Evolutionary conservation across 2,329 filamentous ascomycete species (phyloP), one percentile per base, ranked within the genome.

Genomic region (Alternaria novae-zelandiae): DNA sequence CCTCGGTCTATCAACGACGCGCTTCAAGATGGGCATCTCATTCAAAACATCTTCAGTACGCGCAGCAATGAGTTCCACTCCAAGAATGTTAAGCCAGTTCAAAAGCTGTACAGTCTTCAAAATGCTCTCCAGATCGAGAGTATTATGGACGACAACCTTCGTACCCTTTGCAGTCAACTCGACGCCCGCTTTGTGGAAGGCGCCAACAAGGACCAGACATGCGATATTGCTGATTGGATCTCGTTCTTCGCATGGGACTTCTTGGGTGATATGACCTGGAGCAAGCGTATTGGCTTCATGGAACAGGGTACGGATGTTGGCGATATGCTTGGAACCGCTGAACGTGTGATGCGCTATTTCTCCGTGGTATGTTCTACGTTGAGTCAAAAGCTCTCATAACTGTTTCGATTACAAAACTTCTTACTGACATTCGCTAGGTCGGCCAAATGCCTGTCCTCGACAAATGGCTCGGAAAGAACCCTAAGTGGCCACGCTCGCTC

Each of bases 251-350:
- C 73, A 23, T 74, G 68, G 66, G 68, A 71, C 46, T 70, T 82
- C 7, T 68, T 84, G 1, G 79, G 79, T 1, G 77, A 82, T 45
- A 69, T 83, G 56, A 81, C 78, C 0, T 83, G 82, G 64, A 75
- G 77, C 17, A 77, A 79, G 64, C 76, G 75, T n/a, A 73, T 83
- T 8, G 82, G 82, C 1, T 83, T 83, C 66, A 74, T 83, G 51
- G 77, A 83, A 57, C 65, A 76, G 49, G 81, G 79, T 0, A 68
- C 70, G 17, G 82, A 83, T 59, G 72, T 83, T 26, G 79, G 80
- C 6, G 64, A 66, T 46, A 70, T 76, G 67, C 57, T 78, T 13
- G 59, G 57, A n/a, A 80, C 83, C 51, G 78, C 83, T 30, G 82
- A 69, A 28, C 66, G 71, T 5, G 69, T 71, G 4, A 72, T 72